Evolutionary conservation across 371 early-diverging fungal genomes (phyloP).

Genomic region (Lichtheimia corymbifera): DNA sequence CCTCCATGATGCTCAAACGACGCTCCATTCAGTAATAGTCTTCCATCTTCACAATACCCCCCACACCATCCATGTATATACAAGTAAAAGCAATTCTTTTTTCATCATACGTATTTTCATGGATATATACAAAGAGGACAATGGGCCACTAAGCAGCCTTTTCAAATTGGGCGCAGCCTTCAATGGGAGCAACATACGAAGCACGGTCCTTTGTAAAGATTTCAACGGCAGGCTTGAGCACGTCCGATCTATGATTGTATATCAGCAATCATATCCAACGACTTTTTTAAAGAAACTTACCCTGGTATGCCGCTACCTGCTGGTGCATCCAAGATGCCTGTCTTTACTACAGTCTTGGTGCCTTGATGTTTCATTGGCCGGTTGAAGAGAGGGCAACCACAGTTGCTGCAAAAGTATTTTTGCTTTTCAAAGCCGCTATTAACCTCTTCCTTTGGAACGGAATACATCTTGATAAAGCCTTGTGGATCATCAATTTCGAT

Average conservation of each 20-base stretch:
- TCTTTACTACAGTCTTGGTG: constrained; percentile 23
- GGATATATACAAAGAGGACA: neutral
- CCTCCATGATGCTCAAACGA: constrained; percentile 19
- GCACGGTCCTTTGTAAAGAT: constrained; percentile 26
- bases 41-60: too few relatives aligned
- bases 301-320: constrained; percentile 11
- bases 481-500: constrained; percentile 20
- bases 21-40: neutral
- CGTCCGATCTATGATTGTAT: constrained; percentile 10
- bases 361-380: constrained; percentile 28
- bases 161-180: constrained; percentile 23
- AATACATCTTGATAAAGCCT: constrained; percentile 17
- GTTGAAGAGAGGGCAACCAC: constrained; percentile 26
- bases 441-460: constrained; percentile 14
- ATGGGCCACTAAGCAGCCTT: constrained; percentile 6
- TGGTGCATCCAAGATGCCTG: constrained; percentile 23
- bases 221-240: constrained; percentile 18
- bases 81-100: too few relatives aligned
- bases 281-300: neutral
- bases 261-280: neutral
- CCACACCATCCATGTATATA: too few relatives aligned
- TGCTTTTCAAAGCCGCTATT: constrained; percentile 29
- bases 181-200: constrained; percentile 22
- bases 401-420: constrained; percentile 29
- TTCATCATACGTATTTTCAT: too few relatives aligned